Evolutionary conservation across 1,284 basidiomycete species (phyloP).

Genomic region (Cystobasidium slooffiae): DNA sequence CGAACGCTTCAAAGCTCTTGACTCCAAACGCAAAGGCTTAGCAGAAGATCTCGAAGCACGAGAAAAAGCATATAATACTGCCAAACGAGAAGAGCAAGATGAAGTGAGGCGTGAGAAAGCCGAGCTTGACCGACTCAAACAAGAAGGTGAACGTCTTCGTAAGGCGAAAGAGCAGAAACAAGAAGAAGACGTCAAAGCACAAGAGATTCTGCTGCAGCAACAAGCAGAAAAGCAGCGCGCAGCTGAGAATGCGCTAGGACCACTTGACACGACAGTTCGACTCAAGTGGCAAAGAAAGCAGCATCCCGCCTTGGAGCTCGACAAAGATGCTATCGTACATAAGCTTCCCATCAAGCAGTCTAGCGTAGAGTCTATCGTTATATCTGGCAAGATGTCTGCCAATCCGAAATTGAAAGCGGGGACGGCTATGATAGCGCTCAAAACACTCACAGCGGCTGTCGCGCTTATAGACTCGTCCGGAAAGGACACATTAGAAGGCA

Average conservation of each 20-base stretch:
- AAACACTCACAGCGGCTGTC: conserved; percentile 47
- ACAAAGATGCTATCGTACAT: conserved; percentile 4
- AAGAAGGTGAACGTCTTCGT: conserved; percentile 47
- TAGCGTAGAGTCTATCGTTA: conserved; percentile 48
- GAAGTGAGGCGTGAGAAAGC: conserved; percentile 28
- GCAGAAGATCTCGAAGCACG: conserved; percentile 49
- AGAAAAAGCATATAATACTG: conserved; percentile 49
- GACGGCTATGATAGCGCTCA: conserved; percentile 46
- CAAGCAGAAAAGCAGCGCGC: not conserved
- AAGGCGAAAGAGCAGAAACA: conserved; percentile 28
- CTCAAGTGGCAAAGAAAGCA: conserved; percentile 48
- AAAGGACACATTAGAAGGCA: conserved; percentile 40
- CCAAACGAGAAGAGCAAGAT: conserved; percentile 42
- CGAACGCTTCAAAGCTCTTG: conserved; percentile 50
- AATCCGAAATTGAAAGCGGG: conserved; percentile 46
- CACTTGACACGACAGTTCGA: conserved; percentile 52
- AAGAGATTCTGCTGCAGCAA: not conserved
- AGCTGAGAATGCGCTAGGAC: conserved; percentile 36
- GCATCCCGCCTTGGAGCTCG: conserved; percentile 38
- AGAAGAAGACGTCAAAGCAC: conserved; percentile 13
- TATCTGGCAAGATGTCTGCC: conserved; percentile 47
- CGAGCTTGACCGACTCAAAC: conserved; percentile 49
- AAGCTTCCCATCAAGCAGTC: conserved; percentile 21
- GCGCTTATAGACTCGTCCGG: conserved; percentile 43
- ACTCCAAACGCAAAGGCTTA: conserved; percentile 51